Conservation (phyloP, 1,284 basidiomycete species). For the Inonotus hispidus region DNA sequence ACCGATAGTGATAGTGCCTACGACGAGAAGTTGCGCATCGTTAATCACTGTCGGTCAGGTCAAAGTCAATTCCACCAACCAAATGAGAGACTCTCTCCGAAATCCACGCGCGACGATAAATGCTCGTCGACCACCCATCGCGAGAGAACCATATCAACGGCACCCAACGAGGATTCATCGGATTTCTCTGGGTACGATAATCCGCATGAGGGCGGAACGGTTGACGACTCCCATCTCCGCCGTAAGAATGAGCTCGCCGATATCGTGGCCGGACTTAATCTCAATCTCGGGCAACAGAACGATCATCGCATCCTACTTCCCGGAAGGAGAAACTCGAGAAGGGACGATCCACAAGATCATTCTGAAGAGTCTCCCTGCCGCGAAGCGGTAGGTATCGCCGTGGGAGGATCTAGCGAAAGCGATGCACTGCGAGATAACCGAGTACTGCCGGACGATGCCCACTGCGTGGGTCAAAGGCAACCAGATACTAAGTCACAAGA, state of each 20-base stretch:
- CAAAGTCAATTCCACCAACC: background rate
- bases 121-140: background rate
- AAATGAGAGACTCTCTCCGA: background rate
- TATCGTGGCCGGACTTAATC: conserved; percentile 11
- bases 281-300: background rate
- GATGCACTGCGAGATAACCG: background rate
- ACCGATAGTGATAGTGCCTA: background rate
- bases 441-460: background rate
- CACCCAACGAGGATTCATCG: background rate
- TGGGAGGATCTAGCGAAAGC: background rate
- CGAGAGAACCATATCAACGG: background rate
- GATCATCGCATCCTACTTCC: background rate
- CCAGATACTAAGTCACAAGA: background rate
- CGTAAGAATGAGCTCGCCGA: conserved; percentile 14
- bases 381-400: background rate
- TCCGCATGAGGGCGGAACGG: background rate
- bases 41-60: background rate
- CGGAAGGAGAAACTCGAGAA: background rate
- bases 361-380: background rate
- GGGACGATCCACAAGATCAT: background rate
- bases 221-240: conserved; percentile 12
- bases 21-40: conserved; percentile 1
- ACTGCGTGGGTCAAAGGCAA: background rate
- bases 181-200: background rate
- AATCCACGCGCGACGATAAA: background rate